Conservation (phyloP, 176 grass and related monocot genomes). For the Bonia amplexicaulis region DNA sequence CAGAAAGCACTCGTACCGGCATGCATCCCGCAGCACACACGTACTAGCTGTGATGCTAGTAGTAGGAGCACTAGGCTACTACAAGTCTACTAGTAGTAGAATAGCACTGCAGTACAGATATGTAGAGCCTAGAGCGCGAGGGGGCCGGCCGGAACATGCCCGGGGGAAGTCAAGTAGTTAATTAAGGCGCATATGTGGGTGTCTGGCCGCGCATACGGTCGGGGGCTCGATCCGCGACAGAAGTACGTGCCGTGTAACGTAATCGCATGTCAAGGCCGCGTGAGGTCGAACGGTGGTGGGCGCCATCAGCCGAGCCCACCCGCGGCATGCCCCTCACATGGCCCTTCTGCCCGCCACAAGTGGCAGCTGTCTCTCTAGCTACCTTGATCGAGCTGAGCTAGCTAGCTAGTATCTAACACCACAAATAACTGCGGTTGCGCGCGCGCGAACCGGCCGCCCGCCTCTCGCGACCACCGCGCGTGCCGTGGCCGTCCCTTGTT, state of each 20-base stretch:
- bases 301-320: conserved; percentile 12
- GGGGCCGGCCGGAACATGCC: neutral
- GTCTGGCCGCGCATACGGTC: neutral
- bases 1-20: conserved; percentile 24
- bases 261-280: conserved; percentile 15
- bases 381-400: neutral
- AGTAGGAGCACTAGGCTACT: neutral
- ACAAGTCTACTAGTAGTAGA: neutral
- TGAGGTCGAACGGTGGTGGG: conserved; percentile 20
- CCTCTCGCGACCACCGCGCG: neutral
- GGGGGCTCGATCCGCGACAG: neutral
- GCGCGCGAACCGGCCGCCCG: neutral
- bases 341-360: conserved; percentile 35
- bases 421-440: neutral
- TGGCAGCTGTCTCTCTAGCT: conserved; percentile 4
- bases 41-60: conserved; percentile 6
- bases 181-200: conserved; percentile 10
- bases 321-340: conserved; percentile 46
- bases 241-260: conserved; percentile 35
- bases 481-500: conserved; percentile 19
- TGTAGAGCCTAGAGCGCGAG: neutral
- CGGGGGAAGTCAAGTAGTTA: neutral
- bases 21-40: neutral
- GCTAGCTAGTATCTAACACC: too few species aligned
- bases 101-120: neutral